Conservation (phyloP, 2,329 filamentous ascomycete species). For the Cyphellophora attinorum region DNA sequence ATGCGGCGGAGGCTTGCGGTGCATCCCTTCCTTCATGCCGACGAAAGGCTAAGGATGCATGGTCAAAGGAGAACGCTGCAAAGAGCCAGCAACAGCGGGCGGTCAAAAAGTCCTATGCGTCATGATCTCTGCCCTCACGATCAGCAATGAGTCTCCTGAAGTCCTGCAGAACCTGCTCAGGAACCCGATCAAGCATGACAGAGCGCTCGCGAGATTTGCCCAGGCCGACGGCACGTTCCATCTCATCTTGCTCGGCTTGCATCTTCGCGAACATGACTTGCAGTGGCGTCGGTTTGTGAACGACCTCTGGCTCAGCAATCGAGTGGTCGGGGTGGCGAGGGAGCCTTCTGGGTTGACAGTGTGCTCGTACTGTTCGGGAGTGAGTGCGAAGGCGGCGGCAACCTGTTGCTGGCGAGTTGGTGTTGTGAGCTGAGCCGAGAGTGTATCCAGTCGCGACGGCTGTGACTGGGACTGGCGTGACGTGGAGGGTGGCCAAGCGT, state of each 20-base stretch:
- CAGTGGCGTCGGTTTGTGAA: slow-evolving; percentile 28
- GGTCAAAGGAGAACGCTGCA: no score
- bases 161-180: slow-evolving; percentile 79
- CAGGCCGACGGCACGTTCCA: slow-evolving; percentile 44
- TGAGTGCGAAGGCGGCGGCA: slow-evolving; percentile 79
- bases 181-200: slow-evolving; percentile 88
- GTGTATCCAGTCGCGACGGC: slow-evolving; percentile 47
- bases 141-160: slow-evolving; percentile 79
- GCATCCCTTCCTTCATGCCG: no score
- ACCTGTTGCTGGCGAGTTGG: slow-evolving; percentile 77
- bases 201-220: slow-evolving; percentile 81
- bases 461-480: not conserved
- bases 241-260: slow-evolving; percentile 58
- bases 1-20: no score
- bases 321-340: slow-evolving; percentile 39
- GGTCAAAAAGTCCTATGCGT: no score
- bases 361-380: slow-evolving; percentile 78
- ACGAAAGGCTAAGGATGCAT: no score
- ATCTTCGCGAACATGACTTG: slow-evolving; percentile 66
- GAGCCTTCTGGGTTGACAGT: slow-evolving; percentile 65
- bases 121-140: not conserved
- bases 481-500: no score
- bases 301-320: slow-evolving; percentile 12
- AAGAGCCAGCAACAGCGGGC: no score
- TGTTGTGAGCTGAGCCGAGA: slow-evolving; percentile 60